These are phyloP conservation scores for Exophiala mesophila DNA, from an alignment of 2,329 filamentous ascomycete species.

Conservation along the genomic window DNA sequence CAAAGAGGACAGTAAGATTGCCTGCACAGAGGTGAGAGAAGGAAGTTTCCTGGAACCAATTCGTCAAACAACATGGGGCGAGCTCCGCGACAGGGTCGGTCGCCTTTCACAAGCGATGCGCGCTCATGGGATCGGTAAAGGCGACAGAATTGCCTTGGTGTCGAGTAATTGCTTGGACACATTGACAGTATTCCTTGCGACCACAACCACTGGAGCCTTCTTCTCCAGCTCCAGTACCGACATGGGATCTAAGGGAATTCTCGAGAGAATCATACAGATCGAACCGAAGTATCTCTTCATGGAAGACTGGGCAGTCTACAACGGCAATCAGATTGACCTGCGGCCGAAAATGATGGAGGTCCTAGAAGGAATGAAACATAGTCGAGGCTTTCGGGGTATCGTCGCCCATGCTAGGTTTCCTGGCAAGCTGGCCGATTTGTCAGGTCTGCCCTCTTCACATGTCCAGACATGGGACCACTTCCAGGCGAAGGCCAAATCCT, in stretches of 20 bases:
- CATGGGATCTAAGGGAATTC: conserved; percentile 73
- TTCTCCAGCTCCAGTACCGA: conserved; percentile 75
- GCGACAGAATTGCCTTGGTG: conserved; percentile 70
- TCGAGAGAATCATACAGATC: conserved; percentile 70
- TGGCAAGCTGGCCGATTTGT: conserved; percentile 52
- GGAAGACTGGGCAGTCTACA: conserved; percentile 74
- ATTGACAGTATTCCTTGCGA: conserved; percentile 63
- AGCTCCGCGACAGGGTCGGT: conserved; percentile 57
- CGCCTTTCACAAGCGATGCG: conserved; percentile 61
- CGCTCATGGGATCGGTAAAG: conserved; percentile 58
- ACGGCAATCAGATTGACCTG: conserved; percentile 68
- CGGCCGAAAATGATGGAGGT: conserved; percentile 65
- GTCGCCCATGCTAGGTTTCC: conserved; percentile 63
- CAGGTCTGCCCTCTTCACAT: conserved; percentile 44
- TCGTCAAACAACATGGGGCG: conserved; percentile 59
- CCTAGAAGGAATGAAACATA: conserved; percentile 55
- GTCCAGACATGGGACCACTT: conserved; percentile 39
- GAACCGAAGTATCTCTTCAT: conserved; percentile 75
- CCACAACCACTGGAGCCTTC: conserved; percentile 64
- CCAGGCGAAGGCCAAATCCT: conserved; percentile 25
- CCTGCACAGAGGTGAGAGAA: conserved; percentile 59
- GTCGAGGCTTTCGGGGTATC: conserved; percentile 56
- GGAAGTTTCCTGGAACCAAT: conserved; percentile 27
- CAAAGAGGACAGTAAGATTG: conserved; percentile 67
- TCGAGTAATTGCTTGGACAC: conserved; percentile 71